A percentile compares a stretch with the other conserved stretches of the same genome.
Conservation (phyloP, 345 rosid species). For the Salix udensis region DNA sequence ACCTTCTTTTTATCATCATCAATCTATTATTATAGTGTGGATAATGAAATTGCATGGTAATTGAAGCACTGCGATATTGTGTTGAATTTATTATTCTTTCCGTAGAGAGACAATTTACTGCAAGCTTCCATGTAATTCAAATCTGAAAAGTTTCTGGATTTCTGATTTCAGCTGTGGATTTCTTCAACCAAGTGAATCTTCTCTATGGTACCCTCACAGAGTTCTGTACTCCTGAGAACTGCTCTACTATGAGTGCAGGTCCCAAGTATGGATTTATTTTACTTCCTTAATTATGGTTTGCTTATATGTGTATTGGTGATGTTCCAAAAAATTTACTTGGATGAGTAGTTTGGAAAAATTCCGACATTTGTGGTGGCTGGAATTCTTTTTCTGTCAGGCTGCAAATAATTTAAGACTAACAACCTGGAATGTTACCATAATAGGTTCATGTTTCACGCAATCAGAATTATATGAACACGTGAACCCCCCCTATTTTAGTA, state of each 20-base stretch:
- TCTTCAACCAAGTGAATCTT: conserved; percentile 99
- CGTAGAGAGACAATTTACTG: not conserved
- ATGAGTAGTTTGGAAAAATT: too few species aligned
- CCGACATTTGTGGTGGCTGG: too few species aligned
- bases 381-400: too few species aligned
- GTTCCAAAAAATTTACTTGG: too few species aligned
- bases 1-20: not conserved
- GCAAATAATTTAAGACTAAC: too few species aligned
- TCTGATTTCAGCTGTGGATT: conserved; percentile 83
- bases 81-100: not conserved
- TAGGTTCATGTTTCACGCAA: too few species aligned
- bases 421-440: too few species aligned
- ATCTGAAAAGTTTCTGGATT: conserved; percentile 23
- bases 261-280: conserved; percentile 65
- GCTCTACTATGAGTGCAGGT: conserved; percentile 99
- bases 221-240: conserved; percentile 91
- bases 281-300: not conserved
- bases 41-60: not conserved
- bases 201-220: conserved; percentile 97
- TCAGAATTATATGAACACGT: too few species aligned
- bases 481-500: too few species aligned
- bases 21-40: not conserved
- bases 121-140: conserved; percentile 3
- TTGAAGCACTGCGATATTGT: not conserved
- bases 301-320: not conserved